Evolutionary conservation across 1,284 basidiomycete genomes (phyloP).

Genomic region (Peniophora sp.): DNA sequence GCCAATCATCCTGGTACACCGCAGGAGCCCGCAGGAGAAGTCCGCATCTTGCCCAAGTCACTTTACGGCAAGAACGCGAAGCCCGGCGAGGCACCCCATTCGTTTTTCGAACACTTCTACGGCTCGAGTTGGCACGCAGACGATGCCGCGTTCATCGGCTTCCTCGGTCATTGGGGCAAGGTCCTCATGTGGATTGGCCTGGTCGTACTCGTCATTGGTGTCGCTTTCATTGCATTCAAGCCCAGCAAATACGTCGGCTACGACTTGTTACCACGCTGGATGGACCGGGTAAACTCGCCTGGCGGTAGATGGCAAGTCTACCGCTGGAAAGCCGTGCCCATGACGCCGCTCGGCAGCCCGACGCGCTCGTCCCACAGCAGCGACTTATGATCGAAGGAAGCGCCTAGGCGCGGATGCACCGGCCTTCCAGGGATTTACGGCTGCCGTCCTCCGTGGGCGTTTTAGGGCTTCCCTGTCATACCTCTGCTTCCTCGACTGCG

Average conservation of each 20-base stretch:
- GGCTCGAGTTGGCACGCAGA: slow-evolving; percentile 96
- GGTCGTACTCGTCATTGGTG: slow-evolving; percentile 60
- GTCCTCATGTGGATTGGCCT: slow-evolving; percentile 77
- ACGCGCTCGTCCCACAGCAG: slow-evolving; percentile 6
- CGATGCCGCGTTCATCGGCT: slow-evolving; percentile 89
- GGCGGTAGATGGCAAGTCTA: background rate
- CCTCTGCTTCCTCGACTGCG: too few relatives aligned
- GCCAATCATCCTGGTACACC: slow-evolving; percentile 60
- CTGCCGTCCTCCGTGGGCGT: too few relatives aligned
- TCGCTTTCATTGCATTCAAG: slow-evolving; percentile 50
- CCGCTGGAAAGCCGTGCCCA: background rate
- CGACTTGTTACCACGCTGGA: slow-evolving; percentile 68
- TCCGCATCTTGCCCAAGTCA: slow-evolving; percentile 88
- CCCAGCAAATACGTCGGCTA: slow-evolving; percentile 61
- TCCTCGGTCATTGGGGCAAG: slow-evolving; percentile 84
- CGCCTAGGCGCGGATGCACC: too few relatives aligned
- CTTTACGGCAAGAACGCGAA: slow-evolving; percentile 96
- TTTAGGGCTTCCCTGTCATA: too few relatives aligned
- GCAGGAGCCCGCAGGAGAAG: slow-evolving; percentile 47
- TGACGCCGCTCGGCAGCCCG: slow-evolving; percentile 23
- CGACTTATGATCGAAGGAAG: too few relatives aligned
- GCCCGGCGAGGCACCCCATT: slow-evolving; percentile 75
- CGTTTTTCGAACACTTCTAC: slow-evolving; percentile 95
- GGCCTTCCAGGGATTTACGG: too few relatives aligned
- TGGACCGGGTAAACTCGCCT: slow-evolving; percentile 43